phyloP scores from a whole-genome alignment of 306 rosid species.

The Alnus rubra region DNA sequence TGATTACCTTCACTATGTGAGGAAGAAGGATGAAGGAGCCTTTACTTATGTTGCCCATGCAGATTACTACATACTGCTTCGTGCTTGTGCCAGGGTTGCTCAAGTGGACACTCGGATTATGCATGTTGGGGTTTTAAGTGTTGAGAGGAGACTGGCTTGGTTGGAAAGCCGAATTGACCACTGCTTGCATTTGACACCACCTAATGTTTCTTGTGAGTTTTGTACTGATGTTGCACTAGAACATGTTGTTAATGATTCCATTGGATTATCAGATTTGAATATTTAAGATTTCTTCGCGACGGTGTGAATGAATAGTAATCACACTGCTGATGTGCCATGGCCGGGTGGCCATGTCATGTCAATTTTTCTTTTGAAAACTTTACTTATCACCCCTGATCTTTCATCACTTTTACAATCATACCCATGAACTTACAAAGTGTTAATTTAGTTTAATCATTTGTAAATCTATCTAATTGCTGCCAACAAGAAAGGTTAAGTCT shows the following conservation, averaged over 20 bases:
- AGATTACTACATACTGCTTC: constrained; percentile 84
- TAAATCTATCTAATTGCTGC: no score
- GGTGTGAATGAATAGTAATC: no score
- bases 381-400: no score
- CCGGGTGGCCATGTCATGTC: no score
- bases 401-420: no score
- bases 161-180: constrained; percentile 53
- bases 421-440: no score
- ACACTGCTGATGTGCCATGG: no score
- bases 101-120: constrained; percentile 66
- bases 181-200: constrained; percentile 48
- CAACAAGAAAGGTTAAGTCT: no score
- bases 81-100: constrained; percentile 71
- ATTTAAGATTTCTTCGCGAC: constrained; percentile 16
- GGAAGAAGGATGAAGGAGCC: constrained; percentile 70
- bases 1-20: constrained; percentile 67
- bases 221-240: constrained; percentile 41
- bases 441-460: no score
- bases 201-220: constrained; percentile 59
- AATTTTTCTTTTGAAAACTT: no score
- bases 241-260: constrained; percentile 26
- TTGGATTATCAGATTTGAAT: constrained; percentile 33
- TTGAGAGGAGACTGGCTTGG: constrained; percentile 82
- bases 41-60: constrained; percentile 73
- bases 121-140: constrained; percentile 70